Evolutionary conservation across 768 basidiomycete species (phyloP).

Genomic region (Pisolithus tinctorius): DNA sequence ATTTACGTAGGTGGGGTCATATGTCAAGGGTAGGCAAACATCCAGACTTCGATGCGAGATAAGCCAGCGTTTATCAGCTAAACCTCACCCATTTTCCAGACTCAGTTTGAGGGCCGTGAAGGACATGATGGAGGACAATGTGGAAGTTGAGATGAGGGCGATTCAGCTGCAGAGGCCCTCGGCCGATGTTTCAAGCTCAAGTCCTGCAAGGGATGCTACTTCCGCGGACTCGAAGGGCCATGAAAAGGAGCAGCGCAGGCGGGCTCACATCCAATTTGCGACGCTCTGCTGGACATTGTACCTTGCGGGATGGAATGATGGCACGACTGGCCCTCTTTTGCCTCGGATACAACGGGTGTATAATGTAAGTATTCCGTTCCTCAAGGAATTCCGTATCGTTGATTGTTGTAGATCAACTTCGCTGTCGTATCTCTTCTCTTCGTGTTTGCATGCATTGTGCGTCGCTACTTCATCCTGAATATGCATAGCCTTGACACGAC

Average conservation of each 20-base stretch:
- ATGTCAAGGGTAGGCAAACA: too few species aligned
- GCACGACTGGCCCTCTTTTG: slow-evolving; percentile 31
- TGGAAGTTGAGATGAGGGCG: too few species aligned
- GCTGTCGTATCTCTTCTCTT: slow-evolving; percentile 37
- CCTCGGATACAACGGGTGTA: slow-evolving; percentile 34
- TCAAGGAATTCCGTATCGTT: not conserved
- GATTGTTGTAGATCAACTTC: slow-evolving; percentile 28
- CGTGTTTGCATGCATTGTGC: slow-evolving; percentile 33
- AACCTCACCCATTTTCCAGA: too few species aligned
- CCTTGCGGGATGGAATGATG: slow-evolving; percentile 35
- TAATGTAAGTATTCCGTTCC: slow-evolving; percentile 16
- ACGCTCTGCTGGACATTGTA: slow-evolving; percentile 31
- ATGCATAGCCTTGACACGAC: not conserved
- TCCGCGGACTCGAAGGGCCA: too few species aligned
- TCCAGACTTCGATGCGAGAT: too few species aligned
- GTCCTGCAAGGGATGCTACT: too few species aligned
- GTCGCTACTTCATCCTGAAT: slow-evolving; percentile 5
- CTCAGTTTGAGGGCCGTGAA: too few species aligned
- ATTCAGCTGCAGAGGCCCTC: too few species aligned
- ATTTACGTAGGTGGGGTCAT: too few species aligned
- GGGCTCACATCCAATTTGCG: slow-evolving; percentile 24
- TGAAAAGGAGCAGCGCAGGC: slow-evolving; percentile 14
- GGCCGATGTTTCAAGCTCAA: too few species aligned
- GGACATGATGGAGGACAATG: too few species aligned
- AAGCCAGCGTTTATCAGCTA: too few species aligned